Evolutionary conservation across 805 yeast species (phyloP).

Genomic region (Ogataea glucozyma): DNA sequence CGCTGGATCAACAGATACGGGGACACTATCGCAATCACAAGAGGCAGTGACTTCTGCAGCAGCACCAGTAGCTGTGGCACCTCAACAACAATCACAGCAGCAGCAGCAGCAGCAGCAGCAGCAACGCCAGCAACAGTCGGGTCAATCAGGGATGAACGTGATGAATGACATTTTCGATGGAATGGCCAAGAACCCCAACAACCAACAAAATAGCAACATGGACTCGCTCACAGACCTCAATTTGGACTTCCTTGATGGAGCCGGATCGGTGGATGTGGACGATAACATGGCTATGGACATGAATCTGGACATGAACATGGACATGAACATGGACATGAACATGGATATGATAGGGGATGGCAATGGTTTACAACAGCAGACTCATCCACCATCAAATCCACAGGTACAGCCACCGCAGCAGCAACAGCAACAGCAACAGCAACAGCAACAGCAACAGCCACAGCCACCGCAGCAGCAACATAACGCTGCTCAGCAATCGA

Average conservation of each 20-base stretch:
- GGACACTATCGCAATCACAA: conserved; percentile 10
- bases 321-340: conserved; percentile 13
- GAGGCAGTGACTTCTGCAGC: too few relatives aligned
- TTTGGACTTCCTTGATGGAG: conserved; percentile 27
- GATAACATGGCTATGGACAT: conserved; percentile 21
- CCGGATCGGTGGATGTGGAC: conserved; percentile 13
- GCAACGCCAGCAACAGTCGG: not conserved
- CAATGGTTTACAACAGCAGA: not conserved
- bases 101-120: not conserved
- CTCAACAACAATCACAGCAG: not conserved
- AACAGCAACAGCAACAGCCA: conserved; percentile 4
- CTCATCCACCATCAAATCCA: too few relatives aligned
- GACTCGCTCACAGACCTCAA: conserved; percentile 30
- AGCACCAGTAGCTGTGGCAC: too few relatives aligned
- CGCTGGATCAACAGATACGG: not conserved
- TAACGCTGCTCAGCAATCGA: not conserved
- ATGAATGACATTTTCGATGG: conserved; percentile 14
- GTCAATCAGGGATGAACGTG: conserved; percentile 7
- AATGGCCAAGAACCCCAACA: conserved; percentile 5
- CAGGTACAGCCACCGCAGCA: not conserved
- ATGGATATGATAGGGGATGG: conserved; percentile 13
- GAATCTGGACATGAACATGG: conserved; percentile 15
- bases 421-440: not conserved
- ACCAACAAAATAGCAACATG: conserved; percentile 7
- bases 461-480: not conserved